These are phyloP conservation scores for Camellia lanceoleosa DNA, from an alignment of 148 eudicot species.

Conservation along the genomic window DNA sequence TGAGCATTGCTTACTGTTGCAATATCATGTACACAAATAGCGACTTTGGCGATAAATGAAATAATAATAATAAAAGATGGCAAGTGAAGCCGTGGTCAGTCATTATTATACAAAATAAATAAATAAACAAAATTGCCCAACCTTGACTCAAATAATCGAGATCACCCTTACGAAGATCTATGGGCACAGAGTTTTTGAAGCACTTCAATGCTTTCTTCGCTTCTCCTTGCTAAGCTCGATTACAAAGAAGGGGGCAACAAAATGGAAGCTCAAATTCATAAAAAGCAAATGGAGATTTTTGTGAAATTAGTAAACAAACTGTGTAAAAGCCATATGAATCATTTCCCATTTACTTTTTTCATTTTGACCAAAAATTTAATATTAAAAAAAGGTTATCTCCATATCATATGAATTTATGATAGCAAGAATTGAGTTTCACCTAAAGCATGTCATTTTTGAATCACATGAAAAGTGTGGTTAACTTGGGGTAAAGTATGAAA, in stretches of 20 bases:
- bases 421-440: no score
- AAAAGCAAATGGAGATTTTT: neutral
- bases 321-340: neutral
- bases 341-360: neutral
- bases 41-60: neutral
- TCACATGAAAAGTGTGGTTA: no score
- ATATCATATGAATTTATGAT: no score
- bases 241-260: neutral
- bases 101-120: neutral
- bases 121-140: slow-evolving; percentile 4
- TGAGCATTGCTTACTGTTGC: neutral
- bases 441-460: no score
- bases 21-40: neutral
- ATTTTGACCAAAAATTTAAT: no score
- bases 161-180: slow-evolving; percentile 61
- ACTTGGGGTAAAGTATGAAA: no score
- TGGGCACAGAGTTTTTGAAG: slow-evolving; percentile 81
- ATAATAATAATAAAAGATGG: neutral
- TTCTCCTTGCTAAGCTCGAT: slow-evolving; percentile 80
- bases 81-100: neutral
- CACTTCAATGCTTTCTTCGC: slow-evolving; percentile 91
- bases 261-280: neutral
- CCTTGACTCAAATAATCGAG: neutral
- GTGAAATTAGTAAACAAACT: neutral
- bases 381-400: no score